Base-by-base conservation (phyloP, 352 stramenopile genomes). In the Phytophthora uliginosa region DNA sequence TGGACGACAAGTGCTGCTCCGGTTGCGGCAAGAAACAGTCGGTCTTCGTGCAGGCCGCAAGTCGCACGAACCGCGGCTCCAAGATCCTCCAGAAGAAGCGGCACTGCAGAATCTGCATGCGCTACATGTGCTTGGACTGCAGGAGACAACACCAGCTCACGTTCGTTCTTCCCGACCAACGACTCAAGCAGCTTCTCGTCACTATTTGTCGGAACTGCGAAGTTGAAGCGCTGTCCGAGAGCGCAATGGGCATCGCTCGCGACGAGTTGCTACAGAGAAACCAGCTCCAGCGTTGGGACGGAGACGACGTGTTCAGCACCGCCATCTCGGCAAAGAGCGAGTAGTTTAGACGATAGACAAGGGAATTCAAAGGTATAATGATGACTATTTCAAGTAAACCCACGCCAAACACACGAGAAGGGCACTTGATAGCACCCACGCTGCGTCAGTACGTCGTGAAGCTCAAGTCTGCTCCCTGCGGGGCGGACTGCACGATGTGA, bases 401-500 rank as follows among this genome's bases (percentile, higher is more conserved):
- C 34, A 40, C 40, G 24, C 1, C 24, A 26, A 26, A 26, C 24
- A 26, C 40, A 50, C 40, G 33, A 38, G 33, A 12, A 38, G 26
- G 26, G 33, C 36, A 48, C 40, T 18, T 20, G 40, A n/a, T n/a
- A 18, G 40, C 9, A n/a, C 9, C 22, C 34, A 54, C 48, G 24
- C 31, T 45, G 54, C 18, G 7, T 71, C 20, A 79, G 50, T 79
- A 82, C 40, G 63, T 71, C 10, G 84, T 86, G 60, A 92, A 92
- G 53, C 77, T 86, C 54, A 94, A 59, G 57, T 90, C 66, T 5
- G 82, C 81, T 24, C 72, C 81, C 9, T 64, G 10, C 0, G 83
- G 84, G 17, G 84, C 81, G 12, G 83, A 83, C 42, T 69, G 55
- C 10, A 85, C 74, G 36, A 94, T 79, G 71, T 92, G 86, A 42